phyloP scores from a whole-genome alignment of 805 yeast species.

The Starmerella bombi region DNA sequence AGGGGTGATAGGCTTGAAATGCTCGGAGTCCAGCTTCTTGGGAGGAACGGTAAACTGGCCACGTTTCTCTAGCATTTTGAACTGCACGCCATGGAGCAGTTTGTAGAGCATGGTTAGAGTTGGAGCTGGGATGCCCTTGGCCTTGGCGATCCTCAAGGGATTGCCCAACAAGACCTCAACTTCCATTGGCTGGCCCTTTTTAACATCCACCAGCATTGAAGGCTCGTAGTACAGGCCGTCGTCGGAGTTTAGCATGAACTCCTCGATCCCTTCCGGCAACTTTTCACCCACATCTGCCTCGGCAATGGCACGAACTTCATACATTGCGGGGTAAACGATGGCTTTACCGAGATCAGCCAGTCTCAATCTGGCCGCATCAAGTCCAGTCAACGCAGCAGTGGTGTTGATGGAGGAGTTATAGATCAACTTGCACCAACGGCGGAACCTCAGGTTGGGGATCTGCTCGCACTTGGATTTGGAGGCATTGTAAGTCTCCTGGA shows the following conservation, averaged over 20 bases:
- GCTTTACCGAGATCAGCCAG: slow-evolving; percentile 33
- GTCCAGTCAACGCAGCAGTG: slow-evolving; percentile 42
- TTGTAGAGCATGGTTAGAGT: slow-evolving; percentile 43
- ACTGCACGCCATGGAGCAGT: slow-evolving; percentile 49
- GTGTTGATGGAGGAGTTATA: slow-evolving; percentile 61
- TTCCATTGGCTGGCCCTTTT: slow-evolving; percentile 57
- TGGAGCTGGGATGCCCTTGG: slow-evolving; percentile 43
- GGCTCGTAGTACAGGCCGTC: slow-evolving; percentile 50
- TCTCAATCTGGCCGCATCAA: slow-evolving; percentile 46
- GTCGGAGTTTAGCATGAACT: slow-evolving; percentile 42
- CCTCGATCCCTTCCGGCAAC: slow-evolving; percentile 38
- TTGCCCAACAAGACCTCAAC: slow-evolving; percentile 61
- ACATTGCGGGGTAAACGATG: slow-evolving; percentile 47
- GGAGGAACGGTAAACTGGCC: slow-evolving; percentile 38
- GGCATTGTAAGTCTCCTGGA: slow-evolving; percentile 36
- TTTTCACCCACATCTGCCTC: slow-evolving; percentile 47
- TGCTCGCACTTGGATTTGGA: slow-evolving; percentile 32
- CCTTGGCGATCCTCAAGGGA: slow-evolving; percentile 39
- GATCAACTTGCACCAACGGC: slow-evolving; percentile 54
- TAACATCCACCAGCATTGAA: slow-evolving; percentile 58
- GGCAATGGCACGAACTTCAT: slow-evolving; percentile 52
- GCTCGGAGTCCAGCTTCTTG: slow-evolving; percentile 7
- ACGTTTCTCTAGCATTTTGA: slow-evolving; percentile 42
- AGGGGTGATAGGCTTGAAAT: neutral
- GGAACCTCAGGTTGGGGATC: slow-evolving; percentile 36